Percentiles rank a stretch among this genome's conserved stretches.
Evolutionary conservation across 345 rosid genomes (phyloP).

Genomic region (Kandelia obovata): DNA sequence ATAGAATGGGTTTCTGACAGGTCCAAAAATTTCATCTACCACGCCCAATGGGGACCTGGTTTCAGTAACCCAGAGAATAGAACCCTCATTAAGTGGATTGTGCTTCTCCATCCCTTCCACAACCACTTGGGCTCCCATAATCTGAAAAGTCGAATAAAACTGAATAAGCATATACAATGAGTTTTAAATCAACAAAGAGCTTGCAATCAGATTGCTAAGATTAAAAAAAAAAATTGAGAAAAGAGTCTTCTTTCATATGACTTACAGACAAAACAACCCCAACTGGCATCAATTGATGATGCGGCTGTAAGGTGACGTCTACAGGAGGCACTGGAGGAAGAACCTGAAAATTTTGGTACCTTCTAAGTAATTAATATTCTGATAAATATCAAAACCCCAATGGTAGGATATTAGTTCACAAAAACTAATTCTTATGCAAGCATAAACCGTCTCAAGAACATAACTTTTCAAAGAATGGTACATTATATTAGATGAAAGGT

Average conservation of each 20-base stretch:
- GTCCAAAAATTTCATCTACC: constrained; percentile 94
- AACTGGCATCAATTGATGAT: constrained; percentile 71
- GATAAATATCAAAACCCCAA: not conserved
- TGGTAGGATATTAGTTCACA: not conserved
- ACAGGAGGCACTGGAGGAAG: constrained; percentile 86
- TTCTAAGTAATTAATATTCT: constrained; percentile 1
- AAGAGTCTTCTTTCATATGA: not conserved
- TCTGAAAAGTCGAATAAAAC: constrained; percentile 35
- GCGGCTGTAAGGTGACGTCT: constrained; percentile 49
- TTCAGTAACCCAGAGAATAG: constrained; percentile 80
- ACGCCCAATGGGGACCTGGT: constrained; percentile 62
- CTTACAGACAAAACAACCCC: constrained; percentile 86
- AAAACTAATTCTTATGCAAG: too few species aligned
- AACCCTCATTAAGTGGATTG: constrained; percentile 77
- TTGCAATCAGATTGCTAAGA: not conserved
- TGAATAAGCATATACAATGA: not conserved
- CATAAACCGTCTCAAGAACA: too few species aligned
- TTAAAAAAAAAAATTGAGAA: not conserved
- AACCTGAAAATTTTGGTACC: constrained; percentile 34
- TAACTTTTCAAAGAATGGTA: too few species aligned
- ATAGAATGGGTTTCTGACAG: constrained; percentile 80
- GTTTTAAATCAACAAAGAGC: not conserved
- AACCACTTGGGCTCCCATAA: constrained; percentile 65
- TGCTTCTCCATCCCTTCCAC: constrained; percentile 84
- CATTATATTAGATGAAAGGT: too few species aligned